Base-by-base conservation (phyloP, 1,139 yeast genomes). In the Saccharomyces hybrid region DNA sequence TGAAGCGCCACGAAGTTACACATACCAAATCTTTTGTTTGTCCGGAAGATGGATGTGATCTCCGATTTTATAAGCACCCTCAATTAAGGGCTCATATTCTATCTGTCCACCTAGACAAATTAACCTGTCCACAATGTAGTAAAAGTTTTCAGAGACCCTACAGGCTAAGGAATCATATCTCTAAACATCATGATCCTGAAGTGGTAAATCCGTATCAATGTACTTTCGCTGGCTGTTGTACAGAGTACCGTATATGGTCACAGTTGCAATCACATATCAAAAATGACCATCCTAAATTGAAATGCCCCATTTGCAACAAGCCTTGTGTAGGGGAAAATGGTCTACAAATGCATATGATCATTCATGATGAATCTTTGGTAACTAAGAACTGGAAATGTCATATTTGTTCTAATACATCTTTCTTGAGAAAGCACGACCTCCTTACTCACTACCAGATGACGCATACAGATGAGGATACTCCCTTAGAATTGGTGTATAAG, bases 241-340 rank as follows among this genome's bases (percentile, higher is more conserved):
- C 73, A 56, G 75, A 77, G 53, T 88, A 88, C 69, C 78, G 79
- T 57, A 85, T 88, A 0, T 87, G 96, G 95, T 80, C 89, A 1
- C 86, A 84, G 0, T 73, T 89, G 46, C 93, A 85, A 63, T 69
- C 78, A 7, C 98, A 91, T 69, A 74, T 82, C 52, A 86, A 83
- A 60, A 78, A 81, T 1, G 84, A 79, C 38, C 97, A 90, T 70
- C 91, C 93, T 9, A 82, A 82, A 64, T 63, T 85, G 41, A 76
- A 76, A 51, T 89, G 97, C 72, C 62, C 73, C 1, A 62, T 80
- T 1, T 90, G 97, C 74, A 83, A 82, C 13, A 85, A 82, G 65
- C 82, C 80, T 3, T 86, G 93, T 74, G 84, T 86, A 9, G 96
- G 95, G 19, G 81, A 79, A 47, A 75, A 76, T 46, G 95, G 91